Conservation (phyloP, 371 early-diverging fungal genomes). For the Mortierella polycephala region DNA sequence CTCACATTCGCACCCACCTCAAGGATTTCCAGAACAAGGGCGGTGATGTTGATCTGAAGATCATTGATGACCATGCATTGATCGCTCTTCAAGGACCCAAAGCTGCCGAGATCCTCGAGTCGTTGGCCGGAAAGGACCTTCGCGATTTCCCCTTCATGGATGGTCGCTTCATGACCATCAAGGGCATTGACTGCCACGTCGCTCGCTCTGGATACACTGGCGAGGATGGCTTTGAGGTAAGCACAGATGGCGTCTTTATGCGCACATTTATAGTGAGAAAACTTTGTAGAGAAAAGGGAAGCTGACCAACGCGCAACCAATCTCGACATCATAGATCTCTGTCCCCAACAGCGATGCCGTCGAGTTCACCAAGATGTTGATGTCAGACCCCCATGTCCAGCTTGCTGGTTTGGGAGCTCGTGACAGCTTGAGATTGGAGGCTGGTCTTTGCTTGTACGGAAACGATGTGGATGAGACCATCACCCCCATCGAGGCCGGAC, state of each 20-base stretch:
- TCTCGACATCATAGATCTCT: constrained; percentile 73
- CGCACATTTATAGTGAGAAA: background rate
- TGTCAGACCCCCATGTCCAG: constrained; percentile 83
- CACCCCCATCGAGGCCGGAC: constrained; percentile 93
- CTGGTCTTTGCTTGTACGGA: constrained; percentile 97
- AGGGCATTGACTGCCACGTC: constrained; percentile 86
- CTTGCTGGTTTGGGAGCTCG: constrained; percentile 96
- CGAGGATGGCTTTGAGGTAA: constrained; percentile 98
- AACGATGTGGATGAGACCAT: constrained; percentile 93
- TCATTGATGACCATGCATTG: constrained; percentile 87
- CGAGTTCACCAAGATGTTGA: constrained; percentile 73
- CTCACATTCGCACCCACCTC: constrained; percentile 85
- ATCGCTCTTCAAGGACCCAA: constrained; percentile 92
- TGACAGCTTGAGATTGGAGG: constrained; percentile 95
- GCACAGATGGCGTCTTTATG: background rate
- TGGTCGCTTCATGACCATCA: constrained; percentile 75
- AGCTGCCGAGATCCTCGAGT: constrained; percentile 71
- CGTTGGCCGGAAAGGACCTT: constrained; percentile 65
- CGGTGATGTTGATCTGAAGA: constrained; percentile 86
- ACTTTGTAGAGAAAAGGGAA: background rate
- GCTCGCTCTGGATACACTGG: constrained; percentile 98
- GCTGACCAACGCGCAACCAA: background rate
- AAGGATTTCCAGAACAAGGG: constrained; percentile 84
- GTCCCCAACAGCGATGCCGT: constrained; percentile 78
- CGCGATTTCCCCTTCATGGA: constrained; percentile 91